Conservation (phyloP, 192 early-diverging fungal species). For the Coemansia sp. region DNA sequence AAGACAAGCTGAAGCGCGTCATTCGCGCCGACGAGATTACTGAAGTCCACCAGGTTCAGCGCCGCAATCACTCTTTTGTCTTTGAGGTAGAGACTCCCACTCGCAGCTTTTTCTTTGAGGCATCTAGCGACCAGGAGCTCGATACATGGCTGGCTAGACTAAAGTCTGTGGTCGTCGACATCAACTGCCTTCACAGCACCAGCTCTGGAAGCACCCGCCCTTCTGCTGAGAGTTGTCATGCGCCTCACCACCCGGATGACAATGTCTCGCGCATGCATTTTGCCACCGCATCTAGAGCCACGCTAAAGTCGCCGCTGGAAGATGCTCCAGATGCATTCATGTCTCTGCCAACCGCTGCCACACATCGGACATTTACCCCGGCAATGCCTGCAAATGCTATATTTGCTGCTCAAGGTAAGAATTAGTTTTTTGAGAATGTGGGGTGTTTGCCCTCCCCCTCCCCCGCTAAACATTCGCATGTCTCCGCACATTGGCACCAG, state of each 20-base stretch:
- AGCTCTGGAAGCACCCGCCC: constrained; percentile 18
- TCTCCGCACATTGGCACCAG: background rate
- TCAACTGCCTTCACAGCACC: constrained; percentile 22
- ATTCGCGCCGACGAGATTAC: constrained; percentile 55
- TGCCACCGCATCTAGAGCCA: constrained; percentile 24
- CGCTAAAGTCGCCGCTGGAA: constrained; percentile 14
- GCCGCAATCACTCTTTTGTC: constrained; percentile 50
- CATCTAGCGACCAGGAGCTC: constrained; percentile 54
- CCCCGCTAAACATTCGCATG: background rate
- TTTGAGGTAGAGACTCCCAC: constrained; percentile 47
- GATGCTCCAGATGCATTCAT: constrained; percentile 24
- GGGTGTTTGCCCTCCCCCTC: background rate
- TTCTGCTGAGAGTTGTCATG: constrained; percentile 26
- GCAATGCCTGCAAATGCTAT: constrained; percentile 23
- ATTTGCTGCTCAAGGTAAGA: constrained; percentile 31
- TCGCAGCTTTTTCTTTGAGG: constrained; percentile 53
- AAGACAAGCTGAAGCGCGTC: constrained; percentile 53
- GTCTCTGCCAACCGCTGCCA: constrained; percentile 31
- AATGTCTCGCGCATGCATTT: constrained; percentile 24
- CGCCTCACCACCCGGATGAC: background rate
- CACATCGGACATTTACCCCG: constrained; percentile 22
- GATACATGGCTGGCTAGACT: constrained; percentile 36
- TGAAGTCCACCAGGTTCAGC: constrained; percentile 27
- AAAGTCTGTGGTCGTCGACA: constrained; percentile 20
- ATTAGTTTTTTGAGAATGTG: background rate